These are phyloP conservation scores for Pichia californica DNA, from an alignment of 805 yeast genomes.

Conservation along the genomic window DNA sequence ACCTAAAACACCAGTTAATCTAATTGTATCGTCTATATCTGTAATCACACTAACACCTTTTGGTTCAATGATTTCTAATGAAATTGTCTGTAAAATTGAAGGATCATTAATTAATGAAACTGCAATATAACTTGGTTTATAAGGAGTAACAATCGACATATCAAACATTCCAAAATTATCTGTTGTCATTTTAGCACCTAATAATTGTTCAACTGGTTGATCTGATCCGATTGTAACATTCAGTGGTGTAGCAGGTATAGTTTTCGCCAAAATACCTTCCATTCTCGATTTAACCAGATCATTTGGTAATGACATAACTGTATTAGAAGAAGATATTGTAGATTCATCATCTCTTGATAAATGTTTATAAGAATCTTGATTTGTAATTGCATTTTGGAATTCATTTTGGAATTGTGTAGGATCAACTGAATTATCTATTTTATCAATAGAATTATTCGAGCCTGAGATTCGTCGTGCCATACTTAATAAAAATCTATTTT, in stretches of 20 bases:
- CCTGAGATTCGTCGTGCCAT: slow-evolving; percentile 59
- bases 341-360: slow-evolving; percentile 20
- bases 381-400: slow-evolving; percentile 27
- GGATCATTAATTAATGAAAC: slow-evolving; percentile 44
- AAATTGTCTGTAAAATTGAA: slow-evolving; percentile 40
- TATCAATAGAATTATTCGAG: slow-evolving; percentile 26
- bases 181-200: slow-evolving; percentile 37
- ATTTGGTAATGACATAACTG: slow-evolving; percentile 7
- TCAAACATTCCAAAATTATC: slow-evolving; percentile 66
- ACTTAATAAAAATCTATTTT: slow-evolving; percentile 61
- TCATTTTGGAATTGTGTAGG: slow-evolving; percentile 33
- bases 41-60: slow-evolving; percentile 69
- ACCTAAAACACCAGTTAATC: slow-evolving; percentile 83
- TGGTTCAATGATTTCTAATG: slow-evolving; percentile 34
- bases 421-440: slow-evolving; percentile 15
- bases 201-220: slow-evolving; percentile 28
- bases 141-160: slow-evolving; percentile 44
- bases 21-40: slow-evolving; percentile 93
- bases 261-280: slow-evolving; percentile 61
- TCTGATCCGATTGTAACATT: slow-evolving; percentile 49
- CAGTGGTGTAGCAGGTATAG: slow-evolving; percentile 52
- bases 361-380: slow-evolving; percentile 21
- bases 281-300: slow-evolving; percentile 55
- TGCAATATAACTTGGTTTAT: slow-evolving; percentile 55
- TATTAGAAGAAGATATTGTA: slow-evolving; percentile 11